These are phyloP conservation scores for Starmera dryadoides DNA, from an alignment of 805 yeast species.

Conservation along the genomic window DNA sequence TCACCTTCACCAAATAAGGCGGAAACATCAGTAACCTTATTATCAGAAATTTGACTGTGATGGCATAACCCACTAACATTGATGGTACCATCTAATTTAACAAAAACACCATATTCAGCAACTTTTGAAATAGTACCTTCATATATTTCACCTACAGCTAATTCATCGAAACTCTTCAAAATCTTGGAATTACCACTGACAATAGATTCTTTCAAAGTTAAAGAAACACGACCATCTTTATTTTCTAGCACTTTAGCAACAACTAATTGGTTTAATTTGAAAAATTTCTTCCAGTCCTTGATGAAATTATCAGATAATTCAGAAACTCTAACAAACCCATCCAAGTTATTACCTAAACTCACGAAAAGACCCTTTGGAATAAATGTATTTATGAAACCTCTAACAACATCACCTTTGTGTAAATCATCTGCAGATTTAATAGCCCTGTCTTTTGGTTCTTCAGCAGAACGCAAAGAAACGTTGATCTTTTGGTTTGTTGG, in stretches of 20 bases:
- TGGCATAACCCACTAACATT: constrained; percentile 85
- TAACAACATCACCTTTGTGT: constrained; percentile 62
- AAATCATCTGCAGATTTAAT: constrained; percentile 46
- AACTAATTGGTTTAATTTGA: constrained; percentile 64
- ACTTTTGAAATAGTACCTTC: constrained; percentile 76
- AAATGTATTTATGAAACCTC: constrained; percentile 74
- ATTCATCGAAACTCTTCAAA: constrained; percentile 57
- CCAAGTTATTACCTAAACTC: constrained; percentile 59
- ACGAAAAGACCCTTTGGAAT: constrained; percentile 75
- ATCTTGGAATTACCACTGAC: constrained; percentile 61
- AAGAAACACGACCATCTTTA: constrained; percentile 55
- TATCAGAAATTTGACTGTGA: constrained; percentile 75
- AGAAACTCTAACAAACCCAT: constrained; percentile 74
- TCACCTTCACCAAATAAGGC: constrained; percentile 84
- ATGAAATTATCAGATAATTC: constrained; percentile 77
- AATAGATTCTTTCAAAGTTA: constrained; percentile 78
- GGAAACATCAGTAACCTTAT: constrained; percentile 45
- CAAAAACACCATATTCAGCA: constrained; percentile 88
- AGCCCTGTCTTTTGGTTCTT: constrained; percentile 41
- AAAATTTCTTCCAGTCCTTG: constrained; percentile 83
- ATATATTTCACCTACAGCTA: constrained; percentile 59
- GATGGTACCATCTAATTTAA: constrained; percentile 67
- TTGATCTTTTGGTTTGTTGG: constrained; percentile 41
- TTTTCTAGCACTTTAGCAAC: constrained; percentile 64
- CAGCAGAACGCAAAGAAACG: constrained; percentile 53